Evolutionary conservation across 2,329 filamentous ascomycete species (phyloP).

Genomic region (Plenodomus tracheiphilus): DNA sequence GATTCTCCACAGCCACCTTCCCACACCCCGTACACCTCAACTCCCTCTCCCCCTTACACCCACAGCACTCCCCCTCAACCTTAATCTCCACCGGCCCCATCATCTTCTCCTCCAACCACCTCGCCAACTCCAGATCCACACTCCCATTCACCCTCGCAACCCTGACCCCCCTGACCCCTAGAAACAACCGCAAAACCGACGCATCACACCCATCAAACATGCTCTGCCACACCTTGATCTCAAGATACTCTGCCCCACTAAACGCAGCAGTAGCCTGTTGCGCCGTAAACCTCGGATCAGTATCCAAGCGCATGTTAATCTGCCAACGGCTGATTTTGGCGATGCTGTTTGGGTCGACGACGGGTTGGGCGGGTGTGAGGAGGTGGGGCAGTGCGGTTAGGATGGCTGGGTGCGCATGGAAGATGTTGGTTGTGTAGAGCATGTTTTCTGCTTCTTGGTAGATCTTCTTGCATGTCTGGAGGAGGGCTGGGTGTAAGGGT

Average conservation of each 20-base stretch:
- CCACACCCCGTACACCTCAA: conserved; percentile 31
- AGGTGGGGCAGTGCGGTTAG: conserved; percentile 52
- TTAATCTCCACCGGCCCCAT: conserved; percentile 41
- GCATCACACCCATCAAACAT: conserved; percentile 46
- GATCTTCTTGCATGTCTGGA: conserved; percentile 48
- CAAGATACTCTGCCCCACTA: conserved; percentile 50
- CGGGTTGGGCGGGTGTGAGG: conserved; percentile 37
- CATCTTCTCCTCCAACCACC: conserved; percentile 51
- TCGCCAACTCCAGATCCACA: conserved; percentile 48
- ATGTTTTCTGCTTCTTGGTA: conserved; percentile 49
- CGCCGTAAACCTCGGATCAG: conserved; percentile 51
- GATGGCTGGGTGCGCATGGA: conserved; percentile 54
- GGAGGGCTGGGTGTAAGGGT: conserved; percentile 45
- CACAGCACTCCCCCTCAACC: conserved; percentile 16
- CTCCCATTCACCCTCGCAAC: conserved; percentile 49
- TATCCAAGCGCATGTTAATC: conserved; percentile 53
- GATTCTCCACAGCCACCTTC: conserved; percentile 8
- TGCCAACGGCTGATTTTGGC: conserved; percentile 50
- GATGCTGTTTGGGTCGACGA: conserved; percentile 38
- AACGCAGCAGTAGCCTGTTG: conserved; percentile 50
- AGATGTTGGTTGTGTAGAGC: conserved; percentile 55
- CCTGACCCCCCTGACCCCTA: conserved; percentile 51
- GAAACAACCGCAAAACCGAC: conserved; percentile 49
- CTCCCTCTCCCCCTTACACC: conserved; percentile 35
- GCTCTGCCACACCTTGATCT: conserved; percentile 55